A percentile compares a stretch with the other conserved stretches of the same genome.
Evolutionary conservation across 2,329 filamentous ascomycete genomes (phyloP).

Genomic region (Cylindrodendrum hubeiense): DNA sequence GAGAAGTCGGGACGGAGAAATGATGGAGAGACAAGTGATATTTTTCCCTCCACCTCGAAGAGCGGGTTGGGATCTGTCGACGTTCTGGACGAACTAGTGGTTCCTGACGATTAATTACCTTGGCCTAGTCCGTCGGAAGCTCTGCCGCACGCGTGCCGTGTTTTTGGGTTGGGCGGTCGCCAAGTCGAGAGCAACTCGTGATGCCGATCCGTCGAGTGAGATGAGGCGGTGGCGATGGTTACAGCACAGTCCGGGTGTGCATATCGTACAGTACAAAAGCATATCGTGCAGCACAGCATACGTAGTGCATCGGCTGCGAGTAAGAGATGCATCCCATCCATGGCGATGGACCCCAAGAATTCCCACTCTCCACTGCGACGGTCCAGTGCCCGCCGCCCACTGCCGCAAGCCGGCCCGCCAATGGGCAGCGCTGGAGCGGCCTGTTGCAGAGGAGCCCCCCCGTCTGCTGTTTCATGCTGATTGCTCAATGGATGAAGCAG

Average conservation of each 20-base stretch:
- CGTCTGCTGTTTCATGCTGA: slow-evolving; percentile 38
- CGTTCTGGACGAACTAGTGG: neutral
- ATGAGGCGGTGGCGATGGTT: slow-evolving; percentile 10
- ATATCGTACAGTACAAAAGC: slow-evolving; percentile 11
- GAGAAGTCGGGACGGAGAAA: neutral
- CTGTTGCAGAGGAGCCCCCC: neutral
- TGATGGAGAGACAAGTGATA: slow-evolving; percentile 1
- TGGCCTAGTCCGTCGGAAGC: neutral
- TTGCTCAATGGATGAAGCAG: slow-evolving; percentile 38
- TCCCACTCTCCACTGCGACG: slow-evolving; percentile 6
- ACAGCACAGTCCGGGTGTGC: neutral
- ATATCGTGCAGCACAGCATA: slow-evolving; percentile 18
- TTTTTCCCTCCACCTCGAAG: neutral
- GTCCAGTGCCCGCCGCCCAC: slow-evolving; percentile 3
- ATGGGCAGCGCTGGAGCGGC: neutral
- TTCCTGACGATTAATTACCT: neutral
- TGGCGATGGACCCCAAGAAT: neutral
- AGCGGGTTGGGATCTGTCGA: neutral
- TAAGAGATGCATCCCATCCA: slow-evolving; percentile 24
- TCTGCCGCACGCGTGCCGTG: neutral
- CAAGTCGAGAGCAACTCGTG: neutral
- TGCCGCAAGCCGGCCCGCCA: slow-evolving; percentile 6
- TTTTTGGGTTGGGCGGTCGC: neutral
- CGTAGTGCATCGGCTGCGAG: slow-evolving; percentile 19
- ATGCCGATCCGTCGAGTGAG: neutral